Conservation (phyloP, 2,329 filamentous ascomycete species). For the Arachnomyces sp. region DNA sequence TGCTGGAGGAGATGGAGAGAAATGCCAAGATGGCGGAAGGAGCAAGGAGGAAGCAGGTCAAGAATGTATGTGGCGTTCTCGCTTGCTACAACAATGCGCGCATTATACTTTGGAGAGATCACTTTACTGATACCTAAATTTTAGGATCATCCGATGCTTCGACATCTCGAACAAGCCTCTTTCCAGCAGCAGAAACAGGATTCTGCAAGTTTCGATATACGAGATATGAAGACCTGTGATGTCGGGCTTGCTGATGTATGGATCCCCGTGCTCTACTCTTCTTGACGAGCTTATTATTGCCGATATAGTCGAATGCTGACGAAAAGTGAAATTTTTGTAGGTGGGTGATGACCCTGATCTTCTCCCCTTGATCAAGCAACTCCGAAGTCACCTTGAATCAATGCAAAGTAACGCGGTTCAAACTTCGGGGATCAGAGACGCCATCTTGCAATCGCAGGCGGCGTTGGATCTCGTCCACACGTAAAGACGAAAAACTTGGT, state of each 20-base stretch:
- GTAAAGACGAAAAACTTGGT: too few species aligned
- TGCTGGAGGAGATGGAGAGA: conserved; percentile 36
- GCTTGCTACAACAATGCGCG: too few species aligned
- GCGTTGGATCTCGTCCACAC: conserved; percentile 21
- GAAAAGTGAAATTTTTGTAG: conserved; percentile 14
- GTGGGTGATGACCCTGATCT: conserved; percentile 32
- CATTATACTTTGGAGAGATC: neutral
- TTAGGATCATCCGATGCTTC: conserved; percentile 35
- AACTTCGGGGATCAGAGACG: conserved; percentile 29
- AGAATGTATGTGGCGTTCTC: conserved; percentile 25
- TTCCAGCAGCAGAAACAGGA: conserved; percentile 9
- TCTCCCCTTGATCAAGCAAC: conserved; percentile 29
- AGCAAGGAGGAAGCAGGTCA: conserved; percentile 33
- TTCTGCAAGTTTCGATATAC: conserved; percentile 22
- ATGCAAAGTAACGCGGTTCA: conserved; percentile 37
- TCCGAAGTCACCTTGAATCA: conserved; percentile 37
- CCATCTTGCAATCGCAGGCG: conserved; percentile 30
- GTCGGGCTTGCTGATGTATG: conserved; percentile 29
- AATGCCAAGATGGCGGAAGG: conserved; percentile 34
- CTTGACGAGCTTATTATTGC: neutral
- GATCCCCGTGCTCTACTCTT: neutral
- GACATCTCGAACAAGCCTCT: conserved; percentile 24
- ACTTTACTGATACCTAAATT: conserved; percentile 11
- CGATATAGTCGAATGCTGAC: conserved; percentile 1
- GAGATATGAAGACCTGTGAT: conserved; percentile 18